Percentiles rank a stretch among this genome's conserved stretches.
These are phyloP conservation scores for Suhomyces tanzawaensis DNA, from an alignment of 805 yeast genomes.

Conservation along the genomic window DNA sequence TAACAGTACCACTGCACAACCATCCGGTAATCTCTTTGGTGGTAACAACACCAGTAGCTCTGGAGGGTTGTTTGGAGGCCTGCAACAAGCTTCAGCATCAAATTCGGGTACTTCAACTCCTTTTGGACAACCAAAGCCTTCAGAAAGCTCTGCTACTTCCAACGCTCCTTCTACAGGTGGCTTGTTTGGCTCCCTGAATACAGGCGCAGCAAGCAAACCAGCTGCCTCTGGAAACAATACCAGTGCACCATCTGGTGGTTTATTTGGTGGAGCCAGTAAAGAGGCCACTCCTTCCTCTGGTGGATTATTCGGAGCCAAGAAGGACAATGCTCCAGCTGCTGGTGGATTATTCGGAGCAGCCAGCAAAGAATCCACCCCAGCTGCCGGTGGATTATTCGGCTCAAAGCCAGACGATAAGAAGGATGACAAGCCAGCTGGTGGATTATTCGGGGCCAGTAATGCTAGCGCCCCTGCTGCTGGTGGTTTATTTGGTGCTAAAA, in stretches of 20 bases:
- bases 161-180: constrained; percentile 8
- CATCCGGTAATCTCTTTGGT: no score
- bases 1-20: no score
- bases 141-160: constrained; percentile 5
- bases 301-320: constrained; percentile 15
- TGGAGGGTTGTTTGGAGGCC: constrained; percentile 2
- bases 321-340: constrained; percentile 5
- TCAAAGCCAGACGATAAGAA: constrained; percentile 6
- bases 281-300: constrained; percentile 6
- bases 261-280: constrained; percentile 7
- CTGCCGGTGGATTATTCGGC: constrained; percentile 18
- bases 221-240: neutral
- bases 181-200: constrained; percentile 4
- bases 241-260: constrained; percentile 1
- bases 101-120: constrained; percentile 4
- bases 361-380: constrained; percentile 9
- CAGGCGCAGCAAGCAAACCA: no score
- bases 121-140: no score
- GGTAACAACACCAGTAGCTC: constrained; percentile 1
- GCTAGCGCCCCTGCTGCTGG: constrained; percentile 5
- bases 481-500: constrained; percentile 6
- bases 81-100: constrained; percentile 3
- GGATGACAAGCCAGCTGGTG: constrained; percentile 18
- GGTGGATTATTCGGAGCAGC: constrained; percentile 6
- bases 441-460: constrained; percentile 22